A percentile compares a stretch with the other conserved stretches of the same genome.
Conservation (phyloP, 129 eudicot genomes). For the Kitagawia praeruptora region DNA sequence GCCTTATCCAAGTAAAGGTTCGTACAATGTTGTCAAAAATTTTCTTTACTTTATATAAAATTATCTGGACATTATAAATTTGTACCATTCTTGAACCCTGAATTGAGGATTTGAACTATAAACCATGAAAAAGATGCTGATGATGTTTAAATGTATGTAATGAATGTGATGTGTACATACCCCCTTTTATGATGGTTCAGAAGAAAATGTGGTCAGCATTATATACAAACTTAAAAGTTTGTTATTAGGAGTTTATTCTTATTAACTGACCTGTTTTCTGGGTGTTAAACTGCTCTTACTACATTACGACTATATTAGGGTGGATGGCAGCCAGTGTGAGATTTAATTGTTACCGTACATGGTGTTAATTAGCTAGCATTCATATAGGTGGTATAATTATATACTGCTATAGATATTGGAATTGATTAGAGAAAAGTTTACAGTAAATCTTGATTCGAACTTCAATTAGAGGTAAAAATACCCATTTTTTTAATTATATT, state of each 20-base stretch:
- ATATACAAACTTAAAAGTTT: neutral
- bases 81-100: neutral
- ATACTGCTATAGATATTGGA: neutral
- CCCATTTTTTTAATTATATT: too few relatives aligned
- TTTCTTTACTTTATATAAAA: neutral
- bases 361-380: neutral
- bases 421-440: too few relatives aligned
- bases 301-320: neutral
- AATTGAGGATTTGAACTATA: neutral
- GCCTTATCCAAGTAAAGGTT: conserved; percentile 95
- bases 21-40: neutral
- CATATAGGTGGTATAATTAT: neutral
- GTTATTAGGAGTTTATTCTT: neutral
- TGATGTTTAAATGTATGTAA: neutral
- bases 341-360: neutral
- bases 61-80: neutral
- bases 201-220: neutral
- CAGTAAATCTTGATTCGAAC: too few relatives aligned
- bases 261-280: neutral
- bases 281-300: neutral
- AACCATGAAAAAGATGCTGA: neutral
- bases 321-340: neutral
- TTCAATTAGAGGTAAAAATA: too few relatives aligned
- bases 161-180: neutral
- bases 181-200: neutral